Percentiles rank a stretch among this genome's conserved stretches.
phyloP scores from a whole-genome alignment of 2,329 filamentous ascomycete species.

The Chaetoscypha palmicola region DNA sequence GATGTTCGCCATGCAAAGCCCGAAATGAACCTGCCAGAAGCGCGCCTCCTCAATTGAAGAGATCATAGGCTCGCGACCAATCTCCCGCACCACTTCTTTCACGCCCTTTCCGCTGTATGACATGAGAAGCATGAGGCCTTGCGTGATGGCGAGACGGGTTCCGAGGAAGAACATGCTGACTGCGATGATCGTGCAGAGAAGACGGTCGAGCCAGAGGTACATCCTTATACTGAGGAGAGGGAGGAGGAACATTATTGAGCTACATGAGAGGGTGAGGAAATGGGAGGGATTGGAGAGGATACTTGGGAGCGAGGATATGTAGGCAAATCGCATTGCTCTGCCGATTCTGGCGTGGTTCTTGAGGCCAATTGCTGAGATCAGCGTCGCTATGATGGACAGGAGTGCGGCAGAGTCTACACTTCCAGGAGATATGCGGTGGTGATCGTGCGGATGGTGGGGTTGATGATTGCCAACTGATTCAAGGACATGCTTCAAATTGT shows the following conservation, averaged over 20 bases:
- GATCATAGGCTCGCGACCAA: slow-evolving; percentile 72
- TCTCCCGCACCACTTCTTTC: slow-evolving; percentile 68
- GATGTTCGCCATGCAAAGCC: slow-evolving; percentile 90
- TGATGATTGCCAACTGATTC: slow-evolving; percentile 64
- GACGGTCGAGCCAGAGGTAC: slow-evolving; percentile 75
- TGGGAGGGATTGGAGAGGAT: slow-evolving; percentile 94
- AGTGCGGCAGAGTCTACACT: slow-evolving; percentile 75
- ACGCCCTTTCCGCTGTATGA: slow-evolving; percentile 50
- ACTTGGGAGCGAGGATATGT: slow-evolving; percentile 73
- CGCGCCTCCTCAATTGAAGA: slow-evolving; percentile 78
- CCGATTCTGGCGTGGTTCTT: slow-evolving; percentile 90
- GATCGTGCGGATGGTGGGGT: slow-evolving; percentile 62
- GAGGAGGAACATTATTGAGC: slow-evolving; percentile 69
- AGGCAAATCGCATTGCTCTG: slow-evolving; percentile 80
- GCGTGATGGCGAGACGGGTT: slow-evolving; percentile 70
- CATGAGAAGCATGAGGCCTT: slow-evolving; percentile 95
- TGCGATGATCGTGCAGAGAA: slow-evolving; percentile 75
- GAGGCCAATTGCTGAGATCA: slow-evolving; percentile 79
- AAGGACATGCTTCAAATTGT: slow-evolving; percentile 88
- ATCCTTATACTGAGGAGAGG: slow-evolving; percentile 75
- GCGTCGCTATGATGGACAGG: slow-evolving; percentile 72
- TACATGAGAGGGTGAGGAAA: slow-evolving; percentile 86
- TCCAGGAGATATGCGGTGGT: slow-evolving; percentile 64
- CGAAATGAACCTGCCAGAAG: slow-evolving; percentile 99
- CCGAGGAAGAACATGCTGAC: slow-evolving; percentile 85